Conservation (phyloP, 176 grass and related monocot genomes). For the Neostapfia colusana region DNA sequence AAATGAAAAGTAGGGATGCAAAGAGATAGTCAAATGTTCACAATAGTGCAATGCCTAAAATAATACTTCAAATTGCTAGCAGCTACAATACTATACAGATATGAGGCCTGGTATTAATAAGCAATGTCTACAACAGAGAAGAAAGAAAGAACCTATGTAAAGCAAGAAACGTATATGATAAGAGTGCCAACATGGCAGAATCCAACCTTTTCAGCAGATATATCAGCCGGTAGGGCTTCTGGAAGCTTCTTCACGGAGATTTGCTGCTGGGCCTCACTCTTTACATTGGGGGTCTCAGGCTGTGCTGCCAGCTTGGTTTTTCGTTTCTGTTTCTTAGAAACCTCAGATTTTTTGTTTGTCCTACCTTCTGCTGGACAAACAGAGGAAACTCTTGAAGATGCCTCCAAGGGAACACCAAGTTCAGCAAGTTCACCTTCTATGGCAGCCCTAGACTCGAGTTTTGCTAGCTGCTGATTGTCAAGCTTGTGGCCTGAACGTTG, state of each 20-base stretch:
- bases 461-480: constrained; percentile 84
- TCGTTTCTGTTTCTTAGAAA: constrained; percentile 79
- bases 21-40: constrained; percentile 4
- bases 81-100: constrained; percentile 7
- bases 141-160: constrained; percentile 27
- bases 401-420: constrained; percentile 63
- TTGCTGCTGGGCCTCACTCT: constrained; percentile 52
- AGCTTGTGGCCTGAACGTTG: constrained; percentile 71
- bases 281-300: constrained; percentile 45
- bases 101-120: constrained; percentile 15
- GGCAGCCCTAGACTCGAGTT: constrained; percentile 66
- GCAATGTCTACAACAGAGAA: neutral
- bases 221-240: constrained; percentile 45
- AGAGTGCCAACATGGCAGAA: neutral
- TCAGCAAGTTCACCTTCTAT: constrained; percentile 79
- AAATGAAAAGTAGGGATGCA: constrained; percentile 27
- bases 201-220: constrained; percentile 60
- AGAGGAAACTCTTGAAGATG: constrained; percentile 34
- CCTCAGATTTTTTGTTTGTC: constrained; percentile 55
- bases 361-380: constrained; percentile 50
- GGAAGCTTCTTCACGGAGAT: constrained; percentile 34
- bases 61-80: constrained; percentile 21
- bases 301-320: constrained; percentile 69
- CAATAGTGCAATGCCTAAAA: constrained; percentile 1
- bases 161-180: constrained; percentile 3